phyloP scores from a whole-genome alignment of 2,329 filamentous ascomycete species.

The Phialophora expanda region DNA sequence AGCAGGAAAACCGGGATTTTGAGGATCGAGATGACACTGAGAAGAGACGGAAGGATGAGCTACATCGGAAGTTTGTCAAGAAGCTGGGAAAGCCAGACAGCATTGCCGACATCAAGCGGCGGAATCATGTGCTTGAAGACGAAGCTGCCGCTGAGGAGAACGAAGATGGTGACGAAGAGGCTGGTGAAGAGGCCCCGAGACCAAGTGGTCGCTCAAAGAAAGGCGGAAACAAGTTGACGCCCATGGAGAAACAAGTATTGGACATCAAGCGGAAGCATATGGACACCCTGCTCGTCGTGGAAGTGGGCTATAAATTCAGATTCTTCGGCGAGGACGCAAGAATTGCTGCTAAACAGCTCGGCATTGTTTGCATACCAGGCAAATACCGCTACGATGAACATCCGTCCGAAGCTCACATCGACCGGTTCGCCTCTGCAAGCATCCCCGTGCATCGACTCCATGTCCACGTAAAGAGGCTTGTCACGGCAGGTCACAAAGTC shows the following conservation, averaged over 20 bases:
- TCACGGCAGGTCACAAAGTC: constrained; percentile 92
- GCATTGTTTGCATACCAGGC: constrained; percentile 95
- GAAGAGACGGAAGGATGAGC: constrained; percentile 66
- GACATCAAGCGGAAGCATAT: constrained; percentile 91
- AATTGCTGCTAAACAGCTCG: constrained; percentile 83
- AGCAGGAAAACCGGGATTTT: constrained; percentile 47
- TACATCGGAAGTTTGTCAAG: constrained; percentile 86
- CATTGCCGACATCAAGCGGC: constrained; percentile 68
- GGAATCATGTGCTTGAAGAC: constrained; percentile 60
- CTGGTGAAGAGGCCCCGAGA: constrained; percentile 57
- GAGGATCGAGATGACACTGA: constrained; percentile 52
- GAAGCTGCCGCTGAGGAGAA: constrained; percentile 60
- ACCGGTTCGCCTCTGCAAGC: constrained; percentile 92
- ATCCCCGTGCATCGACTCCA: constrained; percentile 90
- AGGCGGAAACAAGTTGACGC: constrained; percentile 82
- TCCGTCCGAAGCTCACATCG: constrained; percentile 86
- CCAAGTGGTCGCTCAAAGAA: constrained; percentile 65
- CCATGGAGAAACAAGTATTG: constrained; percentile 90
- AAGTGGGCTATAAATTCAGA: constrained; percentile 97
- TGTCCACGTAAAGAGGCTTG: constrained; percentile 91
- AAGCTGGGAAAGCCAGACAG: constrained; percentile 88
- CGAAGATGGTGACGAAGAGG: constrained; percentile 65
- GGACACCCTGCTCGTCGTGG: constrained; percentile 87
- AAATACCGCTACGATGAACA: constrained; percentile 95
- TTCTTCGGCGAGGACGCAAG: constrained; percentile 97